These are phyloP conservation scores for Adansonia madagascariensis DNA, from an alignment of 441 rosid species.

Conservation along the genomic window DNA sequence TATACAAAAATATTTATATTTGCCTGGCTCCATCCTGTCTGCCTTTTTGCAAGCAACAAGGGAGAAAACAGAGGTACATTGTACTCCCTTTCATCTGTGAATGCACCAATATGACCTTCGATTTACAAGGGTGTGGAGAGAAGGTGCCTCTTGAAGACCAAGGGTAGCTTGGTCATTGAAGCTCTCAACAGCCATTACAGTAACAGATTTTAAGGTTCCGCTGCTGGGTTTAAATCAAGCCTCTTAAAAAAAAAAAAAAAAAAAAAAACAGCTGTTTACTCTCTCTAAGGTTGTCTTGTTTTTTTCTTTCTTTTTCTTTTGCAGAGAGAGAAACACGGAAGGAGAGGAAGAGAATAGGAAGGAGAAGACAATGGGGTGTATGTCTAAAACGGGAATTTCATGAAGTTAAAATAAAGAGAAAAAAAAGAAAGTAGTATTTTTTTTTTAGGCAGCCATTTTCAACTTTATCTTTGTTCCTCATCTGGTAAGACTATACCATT, in stretches of 20 bases:
- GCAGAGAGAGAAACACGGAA: conserved; percentile 3
- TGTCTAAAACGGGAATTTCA: conserved; percentile 19
- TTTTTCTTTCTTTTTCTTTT: not conserved
- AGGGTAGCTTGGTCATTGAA: conserved; percentile 45
- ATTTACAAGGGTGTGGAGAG: conserved; percentile 31
- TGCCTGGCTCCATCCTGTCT: conserved; percentile 89
- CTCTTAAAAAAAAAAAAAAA: not conserved
- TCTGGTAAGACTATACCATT: conserved; percentile 32
- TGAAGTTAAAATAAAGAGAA: not conserved
- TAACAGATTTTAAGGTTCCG: conserved; percentile 13
- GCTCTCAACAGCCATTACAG: conserved; percentile 34
- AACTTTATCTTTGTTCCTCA: conserved; percentile 37
- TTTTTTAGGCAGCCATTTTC: conserved; percentile 38
- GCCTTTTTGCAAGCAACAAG: conserved; percentile 48
- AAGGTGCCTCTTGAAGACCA: conserved; percentile 23
- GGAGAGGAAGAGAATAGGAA: conserved; percentile 11
- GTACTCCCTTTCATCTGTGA: conserved; percentile 38
- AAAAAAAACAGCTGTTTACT: not conserved
- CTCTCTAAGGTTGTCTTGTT: not conserved
- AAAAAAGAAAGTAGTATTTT: not conserved
- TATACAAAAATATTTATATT: conserved; percentile 23
- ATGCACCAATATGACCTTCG: conserved; percentile 43
- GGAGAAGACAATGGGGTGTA: not conserved
- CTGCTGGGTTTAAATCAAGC: not conserved
- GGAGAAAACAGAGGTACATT: conserved; percentile 39